Conservation (phyloP, 768 basidiomycete species). For the Russula griseocarnosa region DNA sequence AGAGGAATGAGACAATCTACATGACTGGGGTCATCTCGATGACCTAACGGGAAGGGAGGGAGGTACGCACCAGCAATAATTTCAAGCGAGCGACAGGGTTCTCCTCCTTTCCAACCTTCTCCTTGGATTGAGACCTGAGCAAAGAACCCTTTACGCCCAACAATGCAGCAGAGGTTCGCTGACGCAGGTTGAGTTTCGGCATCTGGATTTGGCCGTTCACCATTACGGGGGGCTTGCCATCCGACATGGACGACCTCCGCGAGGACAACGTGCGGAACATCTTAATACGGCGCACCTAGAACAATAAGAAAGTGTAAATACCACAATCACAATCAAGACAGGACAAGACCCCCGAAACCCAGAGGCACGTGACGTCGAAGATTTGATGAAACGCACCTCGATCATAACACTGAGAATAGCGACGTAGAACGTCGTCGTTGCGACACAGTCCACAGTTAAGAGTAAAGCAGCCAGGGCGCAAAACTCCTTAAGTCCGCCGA, state of each 20-base stretch:
- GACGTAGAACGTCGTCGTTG: constrained; percentile 87
- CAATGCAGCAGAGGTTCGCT: constrained; percentile 33
- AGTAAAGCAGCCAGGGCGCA: constrained; percentile 92
- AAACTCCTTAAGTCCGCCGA: constrained; percentile 88
- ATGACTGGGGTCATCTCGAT: background rate
- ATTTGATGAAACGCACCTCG: constrained; percentile 55
- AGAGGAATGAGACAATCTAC: constrained; percentile 85
- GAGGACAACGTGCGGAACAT: constrained; percentile 52
- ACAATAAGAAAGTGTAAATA: constrained; percentile 17
- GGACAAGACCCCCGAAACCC: constrained; percentile 20
- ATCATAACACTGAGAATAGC: constrained; percentile 93
- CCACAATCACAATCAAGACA: constrained; percentile 7
- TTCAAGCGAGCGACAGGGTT: constrained; percentile 87
- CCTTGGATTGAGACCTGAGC: constrained; percentile 36
- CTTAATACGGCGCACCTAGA: constrained; percentile 67
- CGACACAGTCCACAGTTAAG: constrained; percentile 78
- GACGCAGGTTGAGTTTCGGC: constrained; percentile 30
- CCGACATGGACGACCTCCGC: constrained; percentile 31
- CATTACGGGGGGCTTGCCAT: constrained; percentile 27
- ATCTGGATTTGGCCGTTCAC: constrained; percentile 29
- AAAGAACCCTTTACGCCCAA: constrained; percentile 52
- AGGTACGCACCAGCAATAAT: constrained; percentile 59
- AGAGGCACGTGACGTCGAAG: constrained; percentile 1
- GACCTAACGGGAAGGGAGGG: constrained; percentile 11
- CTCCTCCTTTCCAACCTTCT: constrained; percentile 48